Base-by-base conservation (phyloP, 768 basidiomycete species). In the Mycena filopes region DNA sequence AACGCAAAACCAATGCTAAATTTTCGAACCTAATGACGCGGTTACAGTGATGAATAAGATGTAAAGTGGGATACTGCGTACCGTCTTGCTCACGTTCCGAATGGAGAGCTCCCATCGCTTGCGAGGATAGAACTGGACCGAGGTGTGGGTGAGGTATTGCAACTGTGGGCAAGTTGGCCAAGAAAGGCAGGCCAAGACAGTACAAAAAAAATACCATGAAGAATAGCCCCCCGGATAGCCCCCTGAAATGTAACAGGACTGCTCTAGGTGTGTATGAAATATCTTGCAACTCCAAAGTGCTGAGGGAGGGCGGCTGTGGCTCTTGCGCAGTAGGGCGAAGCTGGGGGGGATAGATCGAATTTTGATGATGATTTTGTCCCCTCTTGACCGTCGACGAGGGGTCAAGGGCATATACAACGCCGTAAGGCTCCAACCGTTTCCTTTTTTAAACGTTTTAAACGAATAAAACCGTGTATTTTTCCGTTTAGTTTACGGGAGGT, bases 1-100 rank as follows among this genome's bases (percentile, higher is more conserved):
- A 74, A 40, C 8, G 70, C 70, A 21, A 74, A 48, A 1, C 64
- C 73, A 42, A 74, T 48, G 29, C 41, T 42, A 46, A 49, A 42
- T 63, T 31, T 64, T 60, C 15, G 55, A 18, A 28, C 55, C 58
- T 21, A 48, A 38, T 51, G n/a, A n/a, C 12, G 25, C 5, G 21
- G 23, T 23, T 16, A 40, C 1, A 26, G 40, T 41, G 38, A 9
- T 9, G 21, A 33, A 33, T 12, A 33, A 12, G 12, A 7, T 33
- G 33, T 6, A 7, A 12, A 33, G 12, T 7, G 12, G 33, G 12
- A 7, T 33, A 7, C 33, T 12, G 12, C 33, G 6, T 33, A 33
- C 33, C 33, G 41, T 16, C 40, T 55, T 42, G 28, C 40, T 28
- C 11, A 28, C 54, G 46, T 47, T 49, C 20, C 48, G 48, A 10